phyloP scores from a whole-genome alignment of 257 asterid genomes.

The Cynanchum wilfordii region DNA sequence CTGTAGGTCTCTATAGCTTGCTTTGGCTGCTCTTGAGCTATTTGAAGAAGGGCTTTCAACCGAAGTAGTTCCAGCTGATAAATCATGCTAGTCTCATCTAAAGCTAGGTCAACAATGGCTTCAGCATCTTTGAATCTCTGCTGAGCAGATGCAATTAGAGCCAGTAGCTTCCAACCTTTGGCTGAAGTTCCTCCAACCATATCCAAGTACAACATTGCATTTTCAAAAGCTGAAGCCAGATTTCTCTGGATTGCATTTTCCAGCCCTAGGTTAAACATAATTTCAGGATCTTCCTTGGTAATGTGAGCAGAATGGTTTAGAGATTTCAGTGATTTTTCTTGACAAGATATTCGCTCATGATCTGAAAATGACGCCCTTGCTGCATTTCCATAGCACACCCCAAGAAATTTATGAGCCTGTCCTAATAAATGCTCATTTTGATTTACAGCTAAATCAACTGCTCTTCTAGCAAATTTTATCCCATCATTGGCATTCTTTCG shows the following conservation, averaged over 20 bases:
- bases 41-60: conserved; percentile 69
- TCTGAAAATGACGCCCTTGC: conserved; percentile 58
- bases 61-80: conserved; percentile 71
- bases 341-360: conserved; percentile 43
- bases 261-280: conserved; percentile 47
- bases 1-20: conserved; percentile 77
- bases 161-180: conserved; percentile 69
- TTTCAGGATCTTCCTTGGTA: conserved; percentile 50
- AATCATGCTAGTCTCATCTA: conserved; percentile 59
- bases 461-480: conserved; percentile 45
- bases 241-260: conserved; percentile 74
- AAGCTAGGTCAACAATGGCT: conserved; percentile 65
- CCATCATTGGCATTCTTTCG: conserved; percentile 47
- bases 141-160: conserved; percentile 73
- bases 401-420: conserved; percentile 67
- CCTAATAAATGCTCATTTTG: conserved; percentile 42
- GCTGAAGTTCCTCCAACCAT: conserved; percentile 50
- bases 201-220: conserved; percentile 47
- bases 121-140: conserved; percentile 67
- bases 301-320: conserved; percentile 29
- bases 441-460: conserved; percentile 28
- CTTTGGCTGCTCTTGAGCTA: conserved; percentile 63
- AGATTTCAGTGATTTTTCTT: conserved; percentile 47
- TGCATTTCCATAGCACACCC: conserved; percentile 74
- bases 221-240: conserved; percentile 51